phyloP scores from a whole-genome alignment of 1,139 yeast species.

The Saccharomyces hybrid region DNA sequence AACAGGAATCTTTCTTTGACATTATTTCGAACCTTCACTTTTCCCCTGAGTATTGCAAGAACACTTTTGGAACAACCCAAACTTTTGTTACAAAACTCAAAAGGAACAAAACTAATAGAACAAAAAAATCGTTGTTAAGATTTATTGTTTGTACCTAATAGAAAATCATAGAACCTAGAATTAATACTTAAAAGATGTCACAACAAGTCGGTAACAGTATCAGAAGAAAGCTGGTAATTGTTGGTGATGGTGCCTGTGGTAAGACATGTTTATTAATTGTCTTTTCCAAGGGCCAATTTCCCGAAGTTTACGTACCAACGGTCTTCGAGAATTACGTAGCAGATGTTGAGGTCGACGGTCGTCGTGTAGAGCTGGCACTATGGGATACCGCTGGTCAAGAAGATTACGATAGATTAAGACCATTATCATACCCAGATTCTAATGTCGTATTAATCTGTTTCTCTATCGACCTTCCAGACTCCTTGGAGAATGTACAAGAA shows the following conservation, averaged over 20 bases:
- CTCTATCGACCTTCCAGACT: slow-evolving; percentile 86
- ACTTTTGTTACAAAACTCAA: neutral
- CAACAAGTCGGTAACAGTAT: slow-evolving; percentile 30
- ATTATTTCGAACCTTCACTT: neutral
- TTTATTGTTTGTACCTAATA: neutral
- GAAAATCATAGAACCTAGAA: slow-evolving; percentile 1
- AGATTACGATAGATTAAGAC: slow-evolving; percentile 93
- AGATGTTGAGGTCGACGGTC: slow-evolving; percentile 88
- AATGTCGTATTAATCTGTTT: slow-evolving; percentile 89
- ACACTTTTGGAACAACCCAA: neutral
- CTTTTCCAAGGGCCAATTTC: slow-evolving; percentile 91
- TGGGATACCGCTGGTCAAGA: slow-evolving; percentile 99
- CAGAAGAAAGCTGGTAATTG: slow-evolving; percentile 65
- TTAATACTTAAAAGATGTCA: slow-evolving; percentile 21
- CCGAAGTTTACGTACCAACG: slow-evolving; percentile 92
- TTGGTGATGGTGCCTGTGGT: slow-evolving; percentile 84
- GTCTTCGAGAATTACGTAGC: slow-evolving; percentile 94
- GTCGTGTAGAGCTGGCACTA: slow-evolving; percentile 86
- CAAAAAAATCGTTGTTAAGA: neutral
- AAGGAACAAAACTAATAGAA: neutral
- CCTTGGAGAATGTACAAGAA: slow-evolving; percentile 86
- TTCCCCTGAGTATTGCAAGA: neutral
- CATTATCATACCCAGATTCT: slow-evolving; percentile 88
- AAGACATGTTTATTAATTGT: slow-evolving; percentile 77
- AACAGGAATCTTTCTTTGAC: neutral